Base-by-base conservation (phyloP, 352 stramenopile genomes). In the Phytophthora sp. region DNA sequence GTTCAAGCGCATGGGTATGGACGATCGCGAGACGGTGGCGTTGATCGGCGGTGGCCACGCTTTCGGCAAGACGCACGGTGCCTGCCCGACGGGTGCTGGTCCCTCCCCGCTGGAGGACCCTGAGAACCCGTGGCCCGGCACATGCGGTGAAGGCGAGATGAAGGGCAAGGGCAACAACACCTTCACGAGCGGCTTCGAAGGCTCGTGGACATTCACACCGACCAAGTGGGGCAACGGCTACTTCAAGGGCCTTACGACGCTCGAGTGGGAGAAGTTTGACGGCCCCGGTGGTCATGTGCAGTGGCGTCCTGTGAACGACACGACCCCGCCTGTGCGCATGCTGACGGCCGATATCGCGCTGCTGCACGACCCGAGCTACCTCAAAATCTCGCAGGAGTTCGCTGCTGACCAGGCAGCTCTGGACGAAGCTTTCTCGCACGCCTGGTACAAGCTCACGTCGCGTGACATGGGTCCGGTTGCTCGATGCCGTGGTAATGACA, bases 181-280 rank as follows among this genome's bases (percentile, higher is more conserved):
- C 1, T 87, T 84, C 63, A 80, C 74, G n/a, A 94, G 73, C 64
- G 95, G 93, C 48, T 89, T 96, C 59, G 82, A 88, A 42, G 91
- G 89, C 12, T 68, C 79, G 10, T 98, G 94, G 94, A 96, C 89
- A 4, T 77, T 81, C 52, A 74, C 90, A n/a, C 91, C 82, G 32
- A 85, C 88, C 10, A 87, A 92, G 35, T 98, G 98, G 77, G 89
- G 76, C 53, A 99, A 99, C 73, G 87, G 97, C 50, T 99, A 98
- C 81, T 99, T 91, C 72, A 83, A 71, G 18, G 69, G 68, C 2
- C 44, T 79, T 32, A 75, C 98, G 0, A 81, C 95, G 42, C 79
- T 97, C 56, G 74, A 87, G 48, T 98, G 94, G 94, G 92, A 87
- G 51, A 78, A 91, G 53, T 84, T 74, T 15, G 86, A 84, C 17